These are phyloP conservation scores for Metschnikowia santaceciliae DNA, from an alignment of 805 yeast species.

Conservation along the genomic window DNA sequence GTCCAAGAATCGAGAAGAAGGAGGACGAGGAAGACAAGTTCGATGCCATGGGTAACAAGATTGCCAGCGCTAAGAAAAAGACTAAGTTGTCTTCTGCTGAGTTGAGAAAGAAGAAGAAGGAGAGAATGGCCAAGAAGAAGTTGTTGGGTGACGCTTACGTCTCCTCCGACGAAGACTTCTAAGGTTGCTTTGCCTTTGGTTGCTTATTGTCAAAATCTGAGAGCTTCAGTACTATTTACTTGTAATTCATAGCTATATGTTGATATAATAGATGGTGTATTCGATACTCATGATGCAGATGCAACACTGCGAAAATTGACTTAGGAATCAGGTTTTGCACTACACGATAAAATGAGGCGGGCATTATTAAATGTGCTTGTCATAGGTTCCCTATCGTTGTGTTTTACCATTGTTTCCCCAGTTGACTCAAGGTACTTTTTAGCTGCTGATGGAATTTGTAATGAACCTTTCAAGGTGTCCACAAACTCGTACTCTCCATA, in stretches of 20 bases:
- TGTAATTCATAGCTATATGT: slow-evolving; percentile 19
- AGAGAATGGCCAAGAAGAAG: slow-evolving; percentile 99
- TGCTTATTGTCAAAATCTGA: slow-evolving; percentile 8
- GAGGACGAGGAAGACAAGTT: slow-evolving; percentile 90
- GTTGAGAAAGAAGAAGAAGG: slow-evolving; percentile 99
- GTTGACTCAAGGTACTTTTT: not conserved
- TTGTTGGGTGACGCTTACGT: slow-evolving; percentile 99
- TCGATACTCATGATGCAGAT: not conserved
- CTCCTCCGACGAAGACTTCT: slow-evolving; percentile 78
- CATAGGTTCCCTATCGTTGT: not conserved
- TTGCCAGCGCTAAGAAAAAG: slow-evolving; percentile 94
- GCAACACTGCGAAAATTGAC: not conserved
- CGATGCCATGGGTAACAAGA: slow-evolving; percentile 99
- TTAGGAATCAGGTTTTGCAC: not conserved
- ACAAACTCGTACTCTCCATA: slow-evolving; percentile 13
- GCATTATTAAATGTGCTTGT: not conserved
- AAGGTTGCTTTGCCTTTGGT: slow-evolving; percentile 18
- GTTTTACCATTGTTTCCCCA: not conserved
- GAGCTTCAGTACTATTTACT: slow-evolving; percentile 13
- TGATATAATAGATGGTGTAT: slow-evolving; percentile 18
- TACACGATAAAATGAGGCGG: not conserved
- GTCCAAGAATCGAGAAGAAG: slow-evolving; percentile 98
- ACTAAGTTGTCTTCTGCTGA: slow-evolving; percentile 97
- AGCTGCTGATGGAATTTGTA: not conserved
- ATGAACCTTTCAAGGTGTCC: not conserved